Evolutionary conservation across 495 filamentous ascomycete species (phyloP).

Genomic region (Xylaria flabelliformis): DNA sequence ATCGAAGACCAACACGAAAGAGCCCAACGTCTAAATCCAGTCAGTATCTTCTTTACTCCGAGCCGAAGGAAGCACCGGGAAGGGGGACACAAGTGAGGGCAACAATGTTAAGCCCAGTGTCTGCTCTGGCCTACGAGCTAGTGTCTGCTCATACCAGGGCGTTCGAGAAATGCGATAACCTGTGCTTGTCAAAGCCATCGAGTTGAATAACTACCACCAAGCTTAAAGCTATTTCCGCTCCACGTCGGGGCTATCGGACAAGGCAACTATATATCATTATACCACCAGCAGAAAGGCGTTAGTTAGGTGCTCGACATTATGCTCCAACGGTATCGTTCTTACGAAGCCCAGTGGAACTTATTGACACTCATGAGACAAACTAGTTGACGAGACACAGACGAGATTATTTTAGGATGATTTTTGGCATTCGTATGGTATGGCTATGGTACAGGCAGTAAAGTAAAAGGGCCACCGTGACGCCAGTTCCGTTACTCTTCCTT

Average conservation of each 20-base stretch:
- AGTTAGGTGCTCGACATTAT: no score
- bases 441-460: slow-evolving; percentile 46
- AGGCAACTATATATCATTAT: no score
- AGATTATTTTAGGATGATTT: slow-evolving; percentile 38
- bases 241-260: not conserved
- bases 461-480: slow-evolving; percentile 36
- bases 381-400: not conserved
- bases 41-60: not conserved
- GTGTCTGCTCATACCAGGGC: not conserved
- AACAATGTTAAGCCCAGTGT: not conserved
- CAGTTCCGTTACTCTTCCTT: slow-evolving; percentile 37
- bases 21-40: not conserved
- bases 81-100: not conserved
- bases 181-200: not conserved
- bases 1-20: not conserved
- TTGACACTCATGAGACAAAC: not conserved
- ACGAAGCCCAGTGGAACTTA: not conserved
- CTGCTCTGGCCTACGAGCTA: not conserved
- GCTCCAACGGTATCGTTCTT: not conserved
- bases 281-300: no score
- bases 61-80: not conserved
- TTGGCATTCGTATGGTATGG: slow-evolving; percentile 45
- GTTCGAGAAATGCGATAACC: not conserved
- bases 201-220: not conserved
- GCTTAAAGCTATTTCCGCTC: not conserved